Percentiles rank a stretch among this genome's conserved stretches.
These are phyloP conservation scores for Candida multigemmis DNA, from an alignment of 805 yeast genomes.

Conservation along the genomic window DNA sequence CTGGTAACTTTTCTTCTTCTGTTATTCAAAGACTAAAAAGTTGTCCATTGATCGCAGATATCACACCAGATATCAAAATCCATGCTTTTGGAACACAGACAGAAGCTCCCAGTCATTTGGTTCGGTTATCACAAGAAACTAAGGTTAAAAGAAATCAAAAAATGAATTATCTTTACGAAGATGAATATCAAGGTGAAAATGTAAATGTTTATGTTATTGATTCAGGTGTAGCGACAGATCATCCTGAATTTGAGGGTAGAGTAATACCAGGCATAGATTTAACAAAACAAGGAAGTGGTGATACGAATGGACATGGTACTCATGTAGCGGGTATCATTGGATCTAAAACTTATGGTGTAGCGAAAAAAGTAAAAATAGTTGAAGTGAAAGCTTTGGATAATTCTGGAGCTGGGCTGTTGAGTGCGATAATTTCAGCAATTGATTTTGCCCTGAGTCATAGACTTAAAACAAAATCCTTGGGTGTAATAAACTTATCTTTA, in stretches of 20 bases:
- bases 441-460: conserved; percentile 62
- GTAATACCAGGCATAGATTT: conserved; percentile 53
- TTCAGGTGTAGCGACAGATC: conserved; percentile 61
- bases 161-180: conserved; percentile 41
- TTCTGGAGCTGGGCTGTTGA: conserved; percentile 62
- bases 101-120: conserved; percentile 58
- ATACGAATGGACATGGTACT: conserved; percentile 48
- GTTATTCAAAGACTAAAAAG: conserved; percentile 37
- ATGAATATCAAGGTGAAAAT: conserved; percentile 39
- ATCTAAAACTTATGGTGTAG: conserved; percentile 42
- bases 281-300: conserved; percentile 50
- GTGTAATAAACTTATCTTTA: conserved; percentile 73
- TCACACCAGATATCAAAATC: conserved; percentile 59
- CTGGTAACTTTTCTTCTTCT: conserved; percentile 48
- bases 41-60: conserved; percentile 58
- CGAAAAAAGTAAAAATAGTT: conserved; percentile 46
- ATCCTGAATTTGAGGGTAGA: conserved; percentile 58
- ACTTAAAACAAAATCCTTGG: conserved; percentile 17
- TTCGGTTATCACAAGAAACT: conserved; percentile 47
- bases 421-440: conserved; percentile 56
- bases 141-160: conserved; percentile 6
- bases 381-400: conserved; percentile 69
- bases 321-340: conserved; percentile 49
- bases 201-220: conserved; percentile 77
- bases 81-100: conserved; percentile 44